These are phyloP conservation scores for Cryphonectria naterciae DNA, from an alignment of 2,329 filamentous ascomycete genomes.

Conservation along the genomic window DNA sequence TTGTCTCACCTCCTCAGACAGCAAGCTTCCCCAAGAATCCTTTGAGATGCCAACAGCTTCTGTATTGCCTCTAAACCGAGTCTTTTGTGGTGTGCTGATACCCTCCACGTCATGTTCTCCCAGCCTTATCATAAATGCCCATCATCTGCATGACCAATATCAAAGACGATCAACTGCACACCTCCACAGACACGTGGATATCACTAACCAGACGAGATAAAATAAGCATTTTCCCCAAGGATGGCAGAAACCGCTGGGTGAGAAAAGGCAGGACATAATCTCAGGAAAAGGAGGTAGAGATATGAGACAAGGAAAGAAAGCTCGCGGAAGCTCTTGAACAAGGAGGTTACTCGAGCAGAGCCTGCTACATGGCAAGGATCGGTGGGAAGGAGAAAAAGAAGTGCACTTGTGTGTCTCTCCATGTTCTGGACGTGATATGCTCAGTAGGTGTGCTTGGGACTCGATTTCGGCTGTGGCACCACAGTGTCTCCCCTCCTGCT, in stretches of 20 bases:
- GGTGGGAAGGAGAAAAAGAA: too few species aligned
- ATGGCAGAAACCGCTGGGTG: too few species aligned
- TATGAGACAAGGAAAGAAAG: background rate
- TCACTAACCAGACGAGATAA: too few species aligned
- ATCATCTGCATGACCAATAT: too few species aligned
- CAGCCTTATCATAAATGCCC: too few species aligned
- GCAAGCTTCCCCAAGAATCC: too few species aligned
- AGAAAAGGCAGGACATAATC: background rate
- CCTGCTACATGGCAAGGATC: background rate
- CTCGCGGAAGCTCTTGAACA: background rate
- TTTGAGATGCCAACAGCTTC: background rate
- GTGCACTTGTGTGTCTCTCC: background rate
- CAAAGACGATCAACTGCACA: too few species aligned
- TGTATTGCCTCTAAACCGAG: background rate
- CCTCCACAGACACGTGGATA: too few species aligned
- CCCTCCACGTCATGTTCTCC: too few species aligned
- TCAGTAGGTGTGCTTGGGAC: background rate
- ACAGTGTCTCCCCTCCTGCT: background rate
- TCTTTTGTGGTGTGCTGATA: background rate
- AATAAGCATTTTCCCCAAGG: too few species aligned
- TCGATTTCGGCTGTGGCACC: background rate
- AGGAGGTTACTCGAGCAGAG: background rate
- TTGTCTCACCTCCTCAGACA: too few species aligned
- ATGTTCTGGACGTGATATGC: background rate
- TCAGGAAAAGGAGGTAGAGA: too few species aligned